phyloP scores from a whole-genome alignment of 345 rosid species.

The Brassica carinata region DNA sequence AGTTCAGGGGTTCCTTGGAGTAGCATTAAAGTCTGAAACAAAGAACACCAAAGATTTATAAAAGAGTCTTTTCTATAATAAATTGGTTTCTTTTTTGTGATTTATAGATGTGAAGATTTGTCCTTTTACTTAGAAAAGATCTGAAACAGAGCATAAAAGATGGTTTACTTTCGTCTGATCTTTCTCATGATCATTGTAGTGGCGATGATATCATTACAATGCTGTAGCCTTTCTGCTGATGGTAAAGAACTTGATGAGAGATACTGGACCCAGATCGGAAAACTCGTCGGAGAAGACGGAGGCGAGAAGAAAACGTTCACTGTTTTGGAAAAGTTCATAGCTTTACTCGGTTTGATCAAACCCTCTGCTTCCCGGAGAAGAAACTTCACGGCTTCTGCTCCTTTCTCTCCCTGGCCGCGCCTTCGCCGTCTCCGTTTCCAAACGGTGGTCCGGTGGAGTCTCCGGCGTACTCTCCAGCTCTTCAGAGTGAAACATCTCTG shows the following conservation, averaged over 20 bases:
- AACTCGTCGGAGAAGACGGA: constrained; percentile 60
- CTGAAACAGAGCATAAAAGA: constrained; percentile 32
- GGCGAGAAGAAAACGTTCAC: constrained; percentile 44
- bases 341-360: constrained; percentile 62
- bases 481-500: too few relatives aligned
- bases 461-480: constrained; percentile 32
- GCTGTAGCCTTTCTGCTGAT: constrained; percentile 38
- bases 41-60: neutral
- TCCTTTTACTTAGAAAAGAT: constrained; percentile 24
- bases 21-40: constrained; percentile 77
- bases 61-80: constrained; percentile 11
- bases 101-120: constrained; percentile 30
- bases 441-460: constrained; percentile 31
- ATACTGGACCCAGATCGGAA: constrained; percentile 33
- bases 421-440: constrained; percentile 57
- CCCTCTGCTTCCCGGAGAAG: constrained; percentile 30
- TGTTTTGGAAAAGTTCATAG: constrained; percentile 63
- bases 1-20: constrained; percentile 99
- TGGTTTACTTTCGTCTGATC: constrained; percentile 56
- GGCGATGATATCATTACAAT: constrained; percentile 47
- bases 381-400: constrained; percentile 22
- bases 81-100: constrained; percentile 36
- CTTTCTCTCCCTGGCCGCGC: constrained; percentile 50
- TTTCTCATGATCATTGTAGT: constrained; percentile 52
- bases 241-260: constrained; percentile 10